Base-by-base conservation (phyloP, 1,139 yeast genomes). In the Suhomyces choctaworum region DNA sequence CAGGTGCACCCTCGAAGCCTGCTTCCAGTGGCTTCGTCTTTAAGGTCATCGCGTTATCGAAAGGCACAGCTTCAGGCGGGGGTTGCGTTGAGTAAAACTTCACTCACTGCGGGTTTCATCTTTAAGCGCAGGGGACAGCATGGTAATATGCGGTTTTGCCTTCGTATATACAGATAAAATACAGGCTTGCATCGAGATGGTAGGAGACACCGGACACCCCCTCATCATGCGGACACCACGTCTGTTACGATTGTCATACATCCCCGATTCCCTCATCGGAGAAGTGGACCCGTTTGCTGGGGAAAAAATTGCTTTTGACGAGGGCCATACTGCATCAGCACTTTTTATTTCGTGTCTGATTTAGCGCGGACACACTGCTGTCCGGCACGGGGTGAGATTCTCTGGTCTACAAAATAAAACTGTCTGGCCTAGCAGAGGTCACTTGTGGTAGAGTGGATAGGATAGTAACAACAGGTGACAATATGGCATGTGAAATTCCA, bases 1-100 rank as follows among this genome's bases (percentile, higher is more conserved):
- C 36, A 33, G 36, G 36, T 28, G 36, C 29, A 28, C 16, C 32
- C 34, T 28, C 29, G 29, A 28, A 28, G 16, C n/a, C 28, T 33
- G 26, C 26, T 28, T 11, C 19, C 5, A 7, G 25, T 17, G 20
- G 20, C 20, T 17, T n/a, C 6, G 20, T 17, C 6, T 17, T 17
- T 17, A 8, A 8, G 20, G 20, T 17, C 20, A 17, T 17, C 20
- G 20, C 20, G 20, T 17, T 7, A 17, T 17, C 20, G 20, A 8
- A 8, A 17, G 20, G 7, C 20, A 8, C 20, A 17, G 20, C 7
- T n/a, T n/a, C n/a, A n/a, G n/a, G n/a, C n/a, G n/a, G n/a, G n/a
- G n/a, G n/a, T n/a, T n/a, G n/a, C n/a, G n/a, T n/a, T n/a, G n/a
- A n/a, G n/a, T n/a, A n/a, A n/a, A n/a, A n/a, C n/a, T n/a, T n/a